Evolutionary conservation across 805 yeast genomes (phyloP).

Genomic region (Yamadazyma laniorum): DNA sequence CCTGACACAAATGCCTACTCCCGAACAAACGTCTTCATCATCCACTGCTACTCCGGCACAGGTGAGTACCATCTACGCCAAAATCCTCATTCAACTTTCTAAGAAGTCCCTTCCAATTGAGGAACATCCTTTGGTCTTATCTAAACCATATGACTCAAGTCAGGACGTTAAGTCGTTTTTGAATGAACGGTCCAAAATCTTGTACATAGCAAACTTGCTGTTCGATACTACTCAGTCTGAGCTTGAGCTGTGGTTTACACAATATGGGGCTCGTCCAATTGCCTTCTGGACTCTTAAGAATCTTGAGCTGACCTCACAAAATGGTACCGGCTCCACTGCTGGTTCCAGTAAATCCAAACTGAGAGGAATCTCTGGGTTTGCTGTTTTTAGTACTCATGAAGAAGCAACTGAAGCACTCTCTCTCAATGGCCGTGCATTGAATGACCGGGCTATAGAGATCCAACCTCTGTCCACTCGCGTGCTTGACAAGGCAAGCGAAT

Average conservation of each 20-base stretch:
- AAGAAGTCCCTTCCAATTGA: slow-evolving; percentile 49
- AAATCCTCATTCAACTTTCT: slow-evolving; percentile 46
- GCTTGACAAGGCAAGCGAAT: slow-evolving; percentile 77
- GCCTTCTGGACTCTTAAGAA: slow-evolving; percentile 85
- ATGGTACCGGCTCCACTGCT: slow-evolving; percentile 1
- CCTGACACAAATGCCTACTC: slow-evolving; percentile 12
- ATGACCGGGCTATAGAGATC: slow-evolving; percentile 76
- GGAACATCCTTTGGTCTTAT: slow-evolving; percentile 54
- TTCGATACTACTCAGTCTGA: slow-evolving; percentile 87
- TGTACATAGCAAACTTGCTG: slow-evolving; percentile 78
- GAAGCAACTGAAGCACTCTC: slow-evolving; percentile 78
- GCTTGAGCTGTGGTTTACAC: slow-evolving; percentile 87
- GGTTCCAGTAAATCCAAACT: slow-evolving; percentile 32
- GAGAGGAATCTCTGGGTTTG: slow-evolving; percentile 67
- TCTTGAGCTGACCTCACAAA: slow-evolving; percentile 28
- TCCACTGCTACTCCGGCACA: slow-evolving; percentile 39
- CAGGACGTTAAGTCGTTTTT: slow-evolving; percentile 68
- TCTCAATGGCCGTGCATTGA: slow-evolving; percentile 74
- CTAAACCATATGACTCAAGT: slow-evolving; percentile 74
- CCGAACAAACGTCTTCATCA: slow-evolving; percentile 14
- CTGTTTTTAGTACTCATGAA: slow-evolving; percentile 78
- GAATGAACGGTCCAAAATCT: slow-evolving; percentile 71
- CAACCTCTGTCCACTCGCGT: slow-evolving; percentile 81
- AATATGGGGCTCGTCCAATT: slow-evolving; percentile 79
- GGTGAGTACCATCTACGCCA: slow-evolving; percentile 40